phyloP scores from a whole-genome alignment of 2,329 filamentous ascomycete genomes.

The Hansfordia pulvinata region DNA sequence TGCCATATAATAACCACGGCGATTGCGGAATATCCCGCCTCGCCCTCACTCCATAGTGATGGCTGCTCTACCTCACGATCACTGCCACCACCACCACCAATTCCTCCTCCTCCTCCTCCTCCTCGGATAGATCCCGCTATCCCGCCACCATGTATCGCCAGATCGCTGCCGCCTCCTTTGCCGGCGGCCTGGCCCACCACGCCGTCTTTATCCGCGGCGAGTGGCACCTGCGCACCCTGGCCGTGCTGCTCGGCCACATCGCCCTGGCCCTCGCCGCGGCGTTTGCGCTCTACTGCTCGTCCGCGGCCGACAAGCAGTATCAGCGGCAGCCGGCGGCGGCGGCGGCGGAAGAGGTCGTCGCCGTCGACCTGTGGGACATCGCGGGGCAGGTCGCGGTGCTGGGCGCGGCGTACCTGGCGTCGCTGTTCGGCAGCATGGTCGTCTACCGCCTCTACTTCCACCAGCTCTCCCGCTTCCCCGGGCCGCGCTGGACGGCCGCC shows the following conservation, averaged over 20 bases:
- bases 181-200: slow-evolving; percentile 6
- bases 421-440: slow-evolving; percentile 9
- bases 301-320: background rate
- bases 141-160: no score
- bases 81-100: no score
- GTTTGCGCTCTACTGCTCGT: slow-evolving; percentile 3
- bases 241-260: slow-evolving; percentile 6
- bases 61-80: no score
- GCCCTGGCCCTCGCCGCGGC: slow-evolving; percentile 2
- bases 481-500: slow-evolving; percentile 16
- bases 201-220: slow-evolving; percentile 8
- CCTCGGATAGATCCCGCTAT: no score
- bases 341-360: no score
- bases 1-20: no score
- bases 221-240: slow-evolving; percentile 8
- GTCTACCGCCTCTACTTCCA: slow-evolving; percentile 19
- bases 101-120: no score
- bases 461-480: slow-evolving; percentile 16
- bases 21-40: no score
- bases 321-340: no score
- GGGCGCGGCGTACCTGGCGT: slow-evolving; percentile 5
- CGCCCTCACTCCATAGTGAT: no score
- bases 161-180: slow-evolving; percentile 6
- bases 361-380: background rate
- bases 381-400: slow-evolving; percentile 2